Percentiles rank a stretch among this genome's conserved stretches.
Evolutionary conservation across 768 basidiomycete species (phyloP).

Genomic region (Lactifluus hygrophoroides): DNA sequence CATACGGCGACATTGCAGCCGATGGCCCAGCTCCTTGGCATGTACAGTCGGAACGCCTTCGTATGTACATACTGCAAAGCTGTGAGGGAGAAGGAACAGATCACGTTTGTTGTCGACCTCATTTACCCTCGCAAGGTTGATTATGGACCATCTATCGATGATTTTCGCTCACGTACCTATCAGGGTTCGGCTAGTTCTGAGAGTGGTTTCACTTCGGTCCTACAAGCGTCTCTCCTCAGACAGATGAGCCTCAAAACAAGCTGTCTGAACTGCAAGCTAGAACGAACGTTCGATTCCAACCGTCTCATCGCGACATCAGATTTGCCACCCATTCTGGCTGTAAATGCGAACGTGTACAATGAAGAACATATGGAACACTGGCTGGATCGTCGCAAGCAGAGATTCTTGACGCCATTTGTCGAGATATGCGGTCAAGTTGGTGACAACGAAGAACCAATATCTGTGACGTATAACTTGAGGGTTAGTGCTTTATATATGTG

Average conservation of each 20-base stretch:
- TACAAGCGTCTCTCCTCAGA: constrained; percentile 69
- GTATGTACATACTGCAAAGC: constrained; percentile 70
- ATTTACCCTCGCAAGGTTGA: constrained; percentile 77
- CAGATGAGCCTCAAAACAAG: constrained; percentile 80
- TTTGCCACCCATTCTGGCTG: constrained; percentile 74
- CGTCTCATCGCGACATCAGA: constrained; percentile 55
- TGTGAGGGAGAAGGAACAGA: constrained; percentile 62
- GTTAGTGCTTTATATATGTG: constrained; percentile 35
- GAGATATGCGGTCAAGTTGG: constrained; percentile 52
- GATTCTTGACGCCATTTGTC: constrained; percentile 53
- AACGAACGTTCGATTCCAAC: constrained; percentile 60
- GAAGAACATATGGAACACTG: constrained; percentile 69
- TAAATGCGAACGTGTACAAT: constrained; percentile 78
- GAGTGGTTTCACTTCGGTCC: constrained; percentile 54
- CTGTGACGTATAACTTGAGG: constrained; percentile 59
- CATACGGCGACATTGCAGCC: constrained; percentile 41
- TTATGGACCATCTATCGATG: background rate
- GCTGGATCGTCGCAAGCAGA: constrained; percentile 52
- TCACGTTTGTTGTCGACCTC: constrained; percentile 80
- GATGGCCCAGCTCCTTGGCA: constrained; percentile 77
- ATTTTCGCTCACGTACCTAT: constrained; percentile 23
- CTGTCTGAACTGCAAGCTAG: constrained; percentile 76
- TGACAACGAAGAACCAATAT: constrained; percentile 47
- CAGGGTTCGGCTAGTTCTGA: constrained; percentile 30
- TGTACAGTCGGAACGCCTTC: constrained; percentile 68